Base-by-base conservation (phyloP, 2,329 filamentous ascomycete genomes). In the Aspergillus latus region DNA sequence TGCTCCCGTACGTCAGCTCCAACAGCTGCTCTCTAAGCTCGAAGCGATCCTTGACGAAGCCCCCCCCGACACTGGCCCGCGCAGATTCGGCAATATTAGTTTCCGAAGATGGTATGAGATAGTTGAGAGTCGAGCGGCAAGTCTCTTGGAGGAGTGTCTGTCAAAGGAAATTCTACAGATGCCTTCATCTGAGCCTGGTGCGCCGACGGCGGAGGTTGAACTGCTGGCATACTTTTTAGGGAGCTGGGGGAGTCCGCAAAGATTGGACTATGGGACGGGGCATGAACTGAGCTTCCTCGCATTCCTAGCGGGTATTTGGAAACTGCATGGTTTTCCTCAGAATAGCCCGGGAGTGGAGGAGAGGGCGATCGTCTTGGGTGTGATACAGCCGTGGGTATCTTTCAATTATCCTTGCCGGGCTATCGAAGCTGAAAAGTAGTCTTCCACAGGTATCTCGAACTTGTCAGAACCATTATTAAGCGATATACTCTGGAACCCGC, bases 211-310 rank as follows among this genome's bases (percentile, higher is more conserved):
- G 5, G 79, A 80, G 62, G 81, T 82, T 47, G 93, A 97, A 74
- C 76, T 97, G 7, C 81, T 79, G 56, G 81, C 84, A 42, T 99
- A 99, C 71, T 82, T 99, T 1, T 73, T 96, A 3, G 92, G 92
- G 11, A 84, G 84, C 4, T 97, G 96, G 74, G 94, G 94, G 3
- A 97, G 92, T 68, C 74, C 90, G 0, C 91, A 97, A 67, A 81
- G 94, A 52, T 79, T 99, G 28, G 94, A 99, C 74, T 99, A 97
- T 69, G 94, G 94, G 1, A 97, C 94, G 0, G 94, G 94, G 0
- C 94, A 99, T 72, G 94, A 99, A 70, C 78, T 99, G 50, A 96
- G 90, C 74, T 99, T 99, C 67, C 73, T 97, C 6, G 93, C 94
- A 1, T 99, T 99, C 61, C 72, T 99, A 5, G 92, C 86, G 4